Evolutionary conservation across 257 asterid genomes (phyloP).

Genomic region (Thymus mandschuricus): DNA sequence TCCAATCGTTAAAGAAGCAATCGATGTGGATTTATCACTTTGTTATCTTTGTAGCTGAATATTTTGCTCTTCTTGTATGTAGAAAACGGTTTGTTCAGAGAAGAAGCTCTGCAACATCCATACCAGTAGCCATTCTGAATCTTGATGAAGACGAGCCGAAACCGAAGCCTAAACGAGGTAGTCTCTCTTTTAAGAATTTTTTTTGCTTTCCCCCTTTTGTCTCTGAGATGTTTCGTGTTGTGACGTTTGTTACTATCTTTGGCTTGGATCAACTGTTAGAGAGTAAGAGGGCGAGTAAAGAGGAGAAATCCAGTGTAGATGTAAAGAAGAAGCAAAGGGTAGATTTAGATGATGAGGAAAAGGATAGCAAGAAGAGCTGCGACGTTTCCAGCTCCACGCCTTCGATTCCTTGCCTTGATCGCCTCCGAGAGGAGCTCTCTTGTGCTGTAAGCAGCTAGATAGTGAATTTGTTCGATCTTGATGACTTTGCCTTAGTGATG

Average conservation of each 20-base stretch:
- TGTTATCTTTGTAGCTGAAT: conserved; percentile 5
- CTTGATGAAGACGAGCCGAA: conserved; percentile 39
- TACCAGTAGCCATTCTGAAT: conserved; percentile 57
- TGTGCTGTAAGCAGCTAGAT: conserved; percentile 68
- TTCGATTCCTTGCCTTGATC: conserved; percentile 74
- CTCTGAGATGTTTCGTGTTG: background rate
- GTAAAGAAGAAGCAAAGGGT: conserved; percentile 40
- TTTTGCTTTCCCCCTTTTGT: background rate
- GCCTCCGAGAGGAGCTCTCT: conserved; percentile 95
- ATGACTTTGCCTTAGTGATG: background rate
- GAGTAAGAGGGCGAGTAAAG: conserved; percentile 34
- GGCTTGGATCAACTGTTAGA: conserved; percentile 33
- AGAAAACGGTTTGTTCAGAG: conserved; percentile 75
- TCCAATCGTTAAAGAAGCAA: background rate
- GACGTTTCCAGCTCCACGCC: conserved; percentile 45
- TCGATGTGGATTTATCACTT: background rate
- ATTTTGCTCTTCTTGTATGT: conserved; percentile 17
- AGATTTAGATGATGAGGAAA: conserved; percentile 31
- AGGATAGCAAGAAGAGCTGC: conserved; percentile 35
- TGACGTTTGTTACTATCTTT: conserved; percentile 17
- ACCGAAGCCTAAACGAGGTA: conserved; percentile 57
- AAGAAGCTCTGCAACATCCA: conserved; percentile 46
- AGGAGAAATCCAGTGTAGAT: conserved; percentile 21
- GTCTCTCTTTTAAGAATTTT: background rate
- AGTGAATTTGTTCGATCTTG: background rate